These are phyloP conservation scores for Penicillium sp. DNA, from an alignment of 2,329 filamentous ascomycete species.

Conservation along the genomic window DNA sequence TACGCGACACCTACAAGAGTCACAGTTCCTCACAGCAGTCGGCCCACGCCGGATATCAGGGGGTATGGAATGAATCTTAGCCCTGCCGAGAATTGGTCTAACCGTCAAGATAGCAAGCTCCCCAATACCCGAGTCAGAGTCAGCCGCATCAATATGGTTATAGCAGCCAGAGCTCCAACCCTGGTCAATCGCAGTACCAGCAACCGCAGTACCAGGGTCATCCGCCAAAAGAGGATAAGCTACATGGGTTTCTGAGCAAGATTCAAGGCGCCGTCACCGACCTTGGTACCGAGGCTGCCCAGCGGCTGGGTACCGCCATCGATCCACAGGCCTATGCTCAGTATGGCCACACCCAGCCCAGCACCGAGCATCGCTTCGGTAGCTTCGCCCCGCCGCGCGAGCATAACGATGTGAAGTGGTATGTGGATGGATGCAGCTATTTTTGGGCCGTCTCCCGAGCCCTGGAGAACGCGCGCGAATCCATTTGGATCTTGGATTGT, in stretches of 20 bases:
- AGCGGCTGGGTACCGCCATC: slow-evolving; percentile 44
- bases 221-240: slow-evolving; percentile 32
- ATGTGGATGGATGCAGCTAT: slow-evolving; percentile 75
- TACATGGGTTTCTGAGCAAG: slow-evolving; percentile 50
- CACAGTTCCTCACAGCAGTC: slow-evolving; percentile 20
- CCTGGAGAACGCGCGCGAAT: slow-evolving; percentile 68
- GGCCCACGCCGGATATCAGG: slow-evolving; percentile 21
- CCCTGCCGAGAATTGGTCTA: neutral
- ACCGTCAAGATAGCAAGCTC: slow-evolving; percentile 8
- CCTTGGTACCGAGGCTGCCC: slow-evolving; percentile 48
- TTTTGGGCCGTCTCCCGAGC: slow-evolving; percentile 80
- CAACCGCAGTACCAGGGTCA: slow-evolving; percentile 26
- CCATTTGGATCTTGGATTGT: slow-evolving; percentile 80
- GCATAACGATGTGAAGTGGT: slow-evolving; percentile 76
- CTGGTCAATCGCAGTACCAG: slow-evolving; percentile 22
- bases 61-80: slow-evolving; percentile 9
- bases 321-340: slow-evolving; percentile 47
- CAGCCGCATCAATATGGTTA: slow-evolving; percentile 20
- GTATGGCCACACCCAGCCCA: slow-evolving; percentile 35
- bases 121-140: slow-evolving; percentile 19
- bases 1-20: slow-evolving; percentile 38
- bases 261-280: slow-evolving; percentile 49
- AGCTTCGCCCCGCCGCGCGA: slow-evolving; percentile 67
- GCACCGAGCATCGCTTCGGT: slow-evolving; percentile 48
- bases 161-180: slow-evolving; percentile 23